phyloP scores from a whole-genome alignment of 2,329 filamentous ascomycete species.

The Periconia sp. region DNA sequence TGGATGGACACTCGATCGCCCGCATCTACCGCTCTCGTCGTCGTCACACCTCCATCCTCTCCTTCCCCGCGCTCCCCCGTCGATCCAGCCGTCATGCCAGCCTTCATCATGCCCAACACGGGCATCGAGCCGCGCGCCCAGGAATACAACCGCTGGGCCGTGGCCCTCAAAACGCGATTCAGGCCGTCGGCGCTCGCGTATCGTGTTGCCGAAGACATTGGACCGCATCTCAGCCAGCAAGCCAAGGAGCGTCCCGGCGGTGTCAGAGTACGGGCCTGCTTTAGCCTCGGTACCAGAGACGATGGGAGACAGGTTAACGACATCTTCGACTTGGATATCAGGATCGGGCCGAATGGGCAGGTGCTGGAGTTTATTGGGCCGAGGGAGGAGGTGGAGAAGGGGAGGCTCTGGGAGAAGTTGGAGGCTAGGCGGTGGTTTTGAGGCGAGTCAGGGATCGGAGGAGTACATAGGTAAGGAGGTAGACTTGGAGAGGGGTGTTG shows the following conservation, averaged over 20 bases:
- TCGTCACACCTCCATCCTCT: constrained; percentile 32
- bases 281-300: constrained; percentile 43
- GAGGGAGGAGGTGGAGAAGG: constrained; percentile 47
- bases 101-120: constrained; percentile 10
- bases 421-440: constrained; percentile 49
- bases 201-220: constrained; percentile 44
- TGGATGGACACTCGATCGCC: constrained; percentile 47
- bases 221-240: constrained; percentile 41
- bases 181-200: constrained; percentile 45
- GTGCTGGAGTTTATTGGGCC: constrained; percentile 47
- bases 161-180: constrained; percentile 43
- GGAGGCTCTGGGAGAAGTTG: constrained; percentile 46
- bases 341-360: constrained; percentile 43
- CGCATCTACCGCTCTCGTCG: constrained; percentile 42
- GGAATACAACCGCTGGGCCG: constrained; percentile 44
- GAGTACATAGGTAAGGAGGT: neutral
- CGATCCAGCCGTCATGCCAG: constrained; percentile 31
- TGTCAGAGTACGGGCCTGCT: constrained; percentile 49
- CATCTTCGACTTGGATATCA: constrained; percentile 50
- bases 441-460: neutral
- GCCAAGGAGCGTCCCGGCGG: constrained; percentile 46
- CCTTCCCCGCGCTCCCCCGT: constrained; percentile 21
- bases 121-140: constrained; percentile 15
- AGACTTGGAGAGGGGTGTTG: neutral
- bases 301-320: constrained; percentile 33